Percentiles rank a stretch among this genome's conserved stretches.
These are phyloP conservation scores for Leccinellum albellum DNA, from an alignment of 768 basidiomycete genomes.

Conservation along the genomic window DNA sequence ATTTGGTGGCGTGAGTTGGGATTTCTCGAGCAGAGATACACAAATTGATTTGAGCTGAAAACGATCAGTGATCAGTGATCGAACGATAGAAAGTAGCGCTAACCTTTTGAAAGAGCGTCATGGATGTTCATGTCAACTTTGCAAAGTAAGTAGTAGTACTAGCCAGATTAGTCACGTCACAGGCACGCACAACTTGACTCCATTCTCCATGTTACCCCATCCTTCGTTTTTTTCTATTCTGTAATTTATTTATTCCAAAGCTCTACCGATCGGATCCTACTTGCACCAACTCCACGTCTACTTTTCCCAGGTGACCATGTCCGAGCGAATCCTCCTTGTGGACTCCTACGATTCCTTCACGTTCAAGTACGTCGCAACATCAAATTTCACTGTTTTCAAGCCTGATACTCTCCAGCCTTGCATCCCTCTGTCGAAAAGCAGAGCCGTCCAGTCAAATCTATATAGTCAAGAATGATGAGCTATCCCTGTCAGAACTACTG, in stretches of 20 bases:
- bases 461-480: constrained; percentile 70
- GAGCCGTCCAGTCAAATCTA: constrained; percentile 60
- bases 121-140: constrained; percentile 9
- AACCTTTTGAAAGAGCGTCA: constrained; percentile 39
- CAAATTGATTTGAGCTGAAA: constrained; percentile 64
- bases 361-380: constrained; percentile 60
- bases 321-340: constrained; percentile 61
- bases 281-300: neutral
- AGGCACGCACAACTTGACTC: too few relatives aligned
- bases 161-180: neutral
- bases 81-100: neutral
- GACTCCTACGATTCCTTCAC: constrained; percentile 89
- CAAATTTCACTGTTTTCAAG: neutral
- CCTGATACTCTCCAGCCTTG: constrained; percentile 47
- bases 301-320: constrained; percentile 22
- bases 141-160: too few relatives aligned
- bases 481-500: constrained; percentile 47
- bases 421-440: constrained; percentile 60
- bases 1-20: constrained; percentile 56
- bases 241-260: neutral
- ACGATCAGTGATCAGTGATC: neutral
- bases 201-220: constrained; percentile 1
- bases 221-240: neutral
- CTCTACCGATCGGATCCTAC: neutral
- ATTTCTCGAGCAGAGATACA: constrained; percentile 73